Evolutionary conservation across 345 rosid genomes (phyloP).

Genomic region (Mallotus nudiflorus): DNA sequence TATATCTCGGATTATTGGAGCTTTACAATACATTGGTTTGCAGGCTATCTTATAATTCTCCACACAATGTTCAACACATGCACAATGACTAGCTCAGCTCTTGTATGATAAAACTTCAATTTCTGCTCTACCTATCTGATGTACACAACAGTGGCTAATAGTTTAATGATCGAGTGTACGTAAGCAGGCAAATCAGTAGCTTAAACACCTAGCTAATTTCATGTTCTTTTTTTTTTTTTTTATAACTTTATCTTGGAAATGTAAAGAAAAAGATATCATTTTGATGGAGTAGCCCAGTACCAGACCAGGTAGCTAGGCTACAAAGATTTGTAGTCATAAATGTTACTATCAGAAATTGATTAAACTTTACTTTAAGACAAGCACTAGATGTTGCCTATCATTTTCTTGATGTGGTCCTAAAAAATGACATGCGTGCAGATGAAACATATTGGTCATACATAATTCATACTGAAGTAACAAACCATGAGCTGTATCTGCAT

Average conservation of each 20-base stretch:
- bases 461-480: background rate
- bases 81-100: background rate
- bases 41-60: background rate
- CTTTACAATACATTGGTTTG: background rate
- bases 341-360: background rate
- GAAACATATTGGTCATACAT: background rate
- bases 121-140: too few species aligned
- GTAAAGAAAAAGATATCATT: too few species aligned
- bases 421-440: background rate
- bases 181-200: too few species aligned
- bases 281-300: too few species aligned
- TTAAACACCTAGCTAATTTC: too few species aligned
- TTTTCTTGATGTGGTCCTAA: conserved; percentile 2
- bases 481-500: background rate
- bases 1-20: background rate
- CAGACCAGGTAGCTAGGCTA: too few species aligned
- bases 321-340: background rate
- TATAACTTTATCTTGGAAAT: too few species aligned
- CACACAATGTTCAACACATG: background rate
- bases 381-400: conserved; percentile 1
- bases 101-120: too few species aligned
- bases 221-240: too few species aligned
- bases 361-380: background rate
- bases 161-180: too few species aligned
- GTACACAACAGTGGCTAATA: too few species aligned